Conservation (phyloP, 2,329 filamentous ascomycete species). For the Trichophyton rubrum region DNA sequence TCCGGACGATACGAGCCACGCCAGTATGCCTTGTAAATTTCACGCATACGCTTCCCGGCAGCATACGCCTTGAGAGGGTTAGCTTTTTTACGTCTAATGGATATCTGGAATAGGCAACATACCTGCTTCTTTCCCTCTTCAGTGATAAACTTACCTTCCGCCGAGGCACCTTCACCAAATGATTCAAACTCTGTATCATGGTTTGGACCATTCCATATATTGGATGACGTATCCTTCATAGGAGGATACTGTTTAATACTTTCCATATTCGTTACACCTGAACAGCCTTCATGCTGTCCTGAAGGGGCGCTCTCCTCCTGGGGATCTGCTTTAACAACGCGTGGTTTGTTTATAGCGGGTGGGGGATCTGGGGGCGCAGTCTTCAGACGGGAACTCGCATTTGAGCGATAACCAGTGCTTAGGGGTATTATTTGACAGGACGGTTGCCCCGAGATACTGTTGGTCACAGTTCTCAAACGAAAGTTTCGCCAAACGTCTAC, state of each 20-base stretch:
- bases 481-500: conserved; percentile 29
- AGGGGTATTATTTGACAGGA: not conserved
- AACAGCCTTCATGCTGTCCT: not conserved
- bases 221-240: not conserved
- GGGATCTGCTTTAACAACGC: too few relatives aligned
- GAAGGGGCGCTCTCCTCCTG: not conserved
- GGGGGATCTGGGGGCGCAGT: not conserved
- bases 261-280: not conserved
- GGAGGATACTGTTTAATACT: not conserved
- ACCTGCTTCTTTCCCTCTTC: conserved; percentile 18
- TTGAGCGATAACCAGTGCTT: not conserved
- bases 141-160: conserved; percentile 9
- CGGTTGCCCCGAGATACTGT: not conserved
- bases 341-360: not conserved
- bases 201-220: not conserved
- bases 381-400: not conserved
- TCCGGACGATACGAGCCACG: not conserved
- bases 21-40: not conserved
- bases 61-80: not conserved
- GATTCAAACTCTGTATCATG: not conserved
- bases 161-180: not conserved
- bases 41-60: not conserved
- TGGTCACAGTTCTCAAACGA: conserved; percentile 13
- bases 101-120: conserved; percentile 1
- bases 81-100: not conserved